Evolutionary conservation across 306 rosid species (phyloP), one percentile per base, ranked within the genome.

Genomic region (Erythrophleum fordii): DNA sequence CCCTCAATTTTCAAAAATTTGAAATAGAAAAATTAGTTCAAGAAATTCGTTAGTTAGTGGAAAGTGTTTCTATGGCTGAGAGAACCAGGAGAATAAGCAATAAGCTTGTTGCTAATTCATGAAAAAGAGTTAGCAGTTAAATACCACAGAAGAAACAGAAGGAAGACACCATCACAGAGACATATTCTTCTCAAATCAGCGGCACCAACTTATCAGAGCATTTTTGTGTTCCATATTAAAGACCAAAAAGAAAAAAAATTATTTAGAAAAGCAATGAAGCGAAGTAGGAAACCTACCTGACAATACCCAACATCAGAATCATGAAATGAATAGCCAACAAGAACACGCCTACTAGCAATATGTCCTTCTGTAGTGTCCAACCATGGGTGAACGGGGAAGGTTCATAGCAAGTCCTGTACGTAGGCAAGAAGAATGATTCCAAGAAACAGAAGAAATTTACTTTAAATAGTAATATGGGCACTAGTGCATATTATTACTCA

Each of bases 251-350:
- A 41, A 29, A 59, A 7, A 28, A 1, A 34, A 6, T 12, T 60
- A 41, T 28, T 55, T 58, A 76, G 51, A 77, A 80, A n/a, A 73
- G 69, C 11, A 53, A 60, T 77, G 39, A 42, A 75, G 75, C 53
- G 53, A 78, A 69, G 64, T 35, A 76, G 73, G 37, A 64, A 80
- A 72, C 77, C 31, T 44, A 93, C 99, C 97, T 96, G 99, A 86
- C 99, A 96, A 81, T 96, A 96, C 59, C 99, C 99, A 79, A 96
- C 99, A 84, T 96, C 99, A 72, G 99, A 96, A 78, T 96, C 99
- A 29, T 98, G 97, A 87, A 96, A 96, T 18, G 99, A 96, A 90
- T 96, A 96, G 22, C 83, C 97, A 76, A 93, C 98, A 85, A 96
- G 99, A 51, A 96, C 98, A 18, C 97, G 98, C 66, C 98, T 87